Conservation (phyloP, 495 filamentous ascomycete species). For the Talaromyces proteolyticus region DNA sequence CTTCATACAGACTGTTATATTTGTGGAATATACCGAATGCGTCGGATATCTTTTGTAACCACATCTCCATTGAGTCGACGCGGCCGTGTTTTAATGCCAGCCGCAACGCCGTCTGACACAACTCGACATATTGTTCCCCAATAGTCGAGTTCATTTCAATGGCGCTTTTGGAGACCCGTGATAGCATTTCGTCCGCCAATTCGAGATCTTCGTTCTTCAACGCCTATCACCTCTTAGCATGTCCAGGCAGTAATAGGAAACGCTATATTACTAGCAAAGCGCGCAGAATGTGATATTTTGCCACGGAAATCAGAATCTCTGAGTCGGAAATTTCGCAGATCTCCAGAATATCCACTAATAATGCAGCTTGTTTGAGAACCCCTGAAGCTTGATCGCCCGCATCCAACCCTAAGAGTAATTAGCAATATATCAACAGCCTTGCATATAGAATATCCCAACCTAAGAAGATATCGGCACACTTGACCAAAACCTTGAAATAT, state of each 20-base stretch:
- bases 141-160: conserved; percentile 38
- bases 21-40: conserved; percentile 50
- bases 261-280: conserved; percentile 51
- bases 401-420: conserved; percentile 32
- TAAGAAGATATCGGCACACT: conserved; percentile 1
- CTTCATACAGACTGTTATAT: conserved; percentile 47
- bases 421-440: conserved; percentile 6
- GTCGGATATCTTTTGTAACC: conserved; percentile 68
- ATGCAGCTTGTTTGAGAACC: conserved; percentile 57
- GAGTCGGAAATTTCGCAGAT: conserved; percentile 14
- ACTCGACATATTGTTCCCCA: conserved; percentile 63
- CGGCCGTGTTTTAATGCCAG: conserved; percentile 46
- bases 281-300: conserved; percentile 65
- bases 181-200: conserved; percentile 72
- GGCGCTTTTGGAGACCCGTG: conserved; percentile 40
- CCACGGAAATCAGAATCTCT: conserved; percentile 8
- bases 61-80: conserved; percentile 52
- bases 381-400: conserved; percentile 51
- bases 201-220: conserved; percentile 67
- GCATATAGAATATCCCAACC: not conserved
- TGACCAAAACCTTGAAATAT: not conserved
- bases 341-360: conserved; percentile 53
- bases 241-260: not conserved
- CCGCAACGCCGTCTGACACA: conserved; percentile 67
- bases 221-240: conserved; percentile 39